Percentiles rank a stretch among this genome's conserved stretches.
Conservation (phyloP, 768 basidiomycete genomes). For the Amanita exitialis region DNA sequence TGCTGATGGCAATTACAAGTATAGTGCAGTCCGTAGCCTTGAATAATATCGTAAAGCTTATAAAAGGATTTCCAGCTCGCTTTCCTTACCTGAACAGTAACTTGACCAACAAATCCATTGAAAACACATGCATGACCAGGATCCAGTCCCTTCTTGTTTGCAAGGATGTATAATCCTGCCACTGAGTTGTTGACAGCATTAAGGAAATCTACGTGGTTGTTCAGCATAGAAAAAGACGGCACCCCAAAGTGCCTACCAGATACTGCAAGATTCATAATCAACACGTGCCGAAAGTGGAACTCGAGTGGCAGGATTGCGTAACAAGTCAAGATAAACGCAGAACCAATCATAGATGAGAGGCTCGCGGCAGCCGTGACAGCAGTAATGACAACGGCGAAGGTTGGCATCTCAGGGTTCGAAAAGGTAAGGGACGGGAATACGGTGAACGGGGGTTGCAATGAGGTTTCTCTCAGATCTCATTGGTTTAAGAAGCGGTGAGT, state of each 20-base stretch:
- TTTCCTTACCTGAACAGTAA: constrained; percentile 7
- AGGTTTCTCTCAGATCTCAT: too few species aligned
- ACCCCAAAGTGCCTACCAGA: not conserved
- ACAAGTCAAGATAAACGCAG: constrained; percentile 7
- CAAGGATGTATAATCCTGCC: constrained; percentile 6
- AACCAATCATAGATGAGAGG: constrained; percentile 5
- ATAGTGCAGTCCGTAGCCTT: constrained; percentile 9
- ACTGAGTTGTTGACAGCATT: constrained; percentile 4
- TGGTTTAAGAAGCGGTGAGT: too few species aligned
- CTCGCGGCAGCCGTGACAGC: not conserved
- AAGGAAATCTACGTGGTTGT: constrained; percentile 2
- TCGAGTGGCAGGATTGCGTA: constrained; percentile 7
- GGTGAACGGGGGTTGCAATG: too few species aligned
- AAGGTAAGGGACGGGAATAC: too few species aligned
- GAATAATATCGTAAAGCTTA: not conserved
- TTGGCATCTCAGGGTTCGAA: not conserved
- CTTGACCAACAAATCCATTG: constrained; percentile 8
- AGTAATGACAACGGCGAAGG: not conserved
- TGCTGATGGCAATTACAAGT: constrained; percentile 3
- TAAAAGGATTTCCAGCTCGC: not conserved
- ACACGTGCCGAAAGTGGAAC: constrained; percentile 8
- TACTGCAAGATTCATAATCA: constrained; percentile 8
- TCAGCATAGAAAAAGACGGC: not conserved
- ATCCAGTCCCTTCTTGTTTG: not conserved
- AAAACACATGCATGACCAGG: constrained; percentile 4